Conservation (phyloP, 1,139 yeast species). For the Blastobotrys serpentis region DNA sequence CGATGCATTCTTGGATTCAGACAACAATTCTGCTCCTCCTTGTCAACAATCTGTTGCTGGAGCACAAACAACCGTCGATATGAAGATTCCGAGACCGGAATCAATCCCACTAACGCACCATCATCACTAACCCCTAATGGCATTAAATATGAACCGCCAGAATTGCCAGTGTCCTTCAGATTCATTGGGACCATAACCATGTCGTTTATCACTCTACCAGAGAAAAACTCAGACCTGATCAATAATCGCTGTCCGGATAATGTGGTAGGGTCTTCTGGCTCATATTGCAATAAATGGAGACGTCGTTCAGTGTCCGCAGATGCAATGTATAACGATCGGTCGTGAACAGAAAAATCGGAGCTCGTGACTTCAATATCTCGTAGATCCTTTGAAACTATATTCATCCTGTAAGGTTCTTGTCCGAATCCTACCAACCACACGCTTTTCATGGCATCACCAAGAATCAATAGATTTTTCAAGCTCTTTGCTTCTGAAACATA, state of each 20-base stretch:
- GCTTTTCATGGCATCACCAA: constrained; percentile 82
- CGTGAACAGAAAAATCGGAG: constrained; percentile 71
- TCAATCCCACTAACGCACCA: constrained; percentile 74
- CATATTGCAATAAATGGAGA: constrained; percentile 79
- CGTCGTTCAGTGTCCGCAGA: constrained; percentile 69
- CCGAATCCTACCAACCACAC: constrained; percentile 87
- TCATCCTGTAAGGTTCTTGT: constrained; percentile 87
- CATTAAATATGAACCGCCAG: constrained; percentile 26
- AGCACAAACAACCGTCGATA: constrained; percentile 81
- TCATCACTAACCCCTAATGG: constrained; percentile 69
- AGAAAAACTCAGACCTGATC: constrained; percentile 67
- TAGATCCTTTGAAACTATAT: constrained; percentile 73
- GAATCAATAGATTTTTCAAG: constrained; percentile 70
- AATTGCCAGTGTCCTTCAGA: constrained; percentile 35
- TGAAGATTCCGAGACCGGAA: constrained; percentile 70
- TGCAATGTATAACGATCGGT: constrained; percentile 64
- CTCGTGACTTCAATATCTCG: constrained; percentile 56
- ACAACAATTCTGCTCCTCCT: constrained; percentile 71
- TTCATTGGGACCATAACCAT: constrained; percentile 53
- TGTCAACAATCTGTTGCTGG: constrained; percentile 84
- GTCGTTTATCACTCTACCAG: constrained; percentile 61
- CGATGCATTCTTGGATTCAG: constrained; percentile 60
- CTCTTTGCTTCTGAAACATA: constrained; percentile 78
- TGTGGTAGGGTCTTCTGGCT: constrained; percentile 88
- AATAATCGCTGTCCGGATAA: constrained; percentile 75